phyloP scores from a whole-genome alignment of 2,329 filamentous ascomycete species.

The Fusarium solani-melongenae region DNA sequence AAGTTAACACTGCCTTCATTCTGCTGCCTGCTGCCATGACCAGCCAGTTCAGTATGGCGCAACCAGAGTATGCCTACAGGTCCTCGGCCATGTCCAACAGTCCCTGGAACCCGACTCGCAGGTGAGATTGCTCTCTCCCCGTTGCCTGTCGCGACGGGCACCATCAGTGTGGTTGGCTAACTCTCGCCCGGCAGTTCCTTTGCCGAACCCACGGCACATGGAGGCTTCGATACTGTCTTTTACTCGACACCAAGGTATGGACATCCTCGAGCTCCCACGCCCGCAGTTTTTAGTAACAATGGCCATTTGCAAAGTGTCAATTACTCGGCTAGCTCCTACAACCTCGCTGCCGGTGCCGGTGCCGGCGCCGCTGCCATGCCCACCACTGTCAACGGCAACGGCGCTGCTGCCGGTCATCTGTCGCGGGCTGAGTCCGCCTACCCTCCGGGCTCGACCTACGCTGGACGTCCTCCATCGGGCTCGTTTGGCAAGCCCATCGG shows the following conservation, averaged over 20 bases:
- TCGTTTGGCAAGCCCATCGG: slow-evolving; percentile 48
- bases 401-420: slow-evolving; percentile 50
- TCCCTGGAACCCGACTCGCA: slow-evolving; percentile 63
- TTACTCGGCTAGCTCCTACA: slow-evolving; percentile 52
- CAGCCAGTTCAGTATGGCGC: slow-evolving; percentile 57
- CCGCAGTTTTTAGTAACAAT: slow-evolving; percentile 48
- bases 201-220: slow-evolving; percentile 46
- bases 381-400: slow-evolving; percentile 17
- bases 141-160: slow-evolving; percentile 2
- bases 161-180: slow-evolving; percentile 37
- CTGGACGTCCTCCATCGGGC: slow-evolving; percentile 55
- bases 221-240: slow-evolving; percentile 51
- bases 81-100: slow-evolving; percentile 58
- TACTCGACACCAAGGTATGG: slow-evolving; percentile 55
- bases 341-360: slow-evolving; percentile 35
- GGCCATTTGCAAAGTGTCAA: slow-evolving; percentile 53
- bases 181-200: slow-evolving; percentile 45
- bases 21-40: slow-evolving; percentile 41
- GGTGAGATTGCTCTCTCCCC: slow-evolving; percentile 54
- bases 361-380: slow-evolving; percentile 43
- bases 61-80: slow-evolving; percentile 61
- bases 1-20: slow-evolving; percentile 39
- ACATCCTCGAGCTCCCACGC: slow-evolving; percentile 28
- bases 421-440: slow-evolving; percentile 55
- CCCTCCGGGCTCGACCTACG: slow-evolving; percentile 54